Conservation (phyloP, 257 asterid species). For the Primulina huaijiensis region DNA sequence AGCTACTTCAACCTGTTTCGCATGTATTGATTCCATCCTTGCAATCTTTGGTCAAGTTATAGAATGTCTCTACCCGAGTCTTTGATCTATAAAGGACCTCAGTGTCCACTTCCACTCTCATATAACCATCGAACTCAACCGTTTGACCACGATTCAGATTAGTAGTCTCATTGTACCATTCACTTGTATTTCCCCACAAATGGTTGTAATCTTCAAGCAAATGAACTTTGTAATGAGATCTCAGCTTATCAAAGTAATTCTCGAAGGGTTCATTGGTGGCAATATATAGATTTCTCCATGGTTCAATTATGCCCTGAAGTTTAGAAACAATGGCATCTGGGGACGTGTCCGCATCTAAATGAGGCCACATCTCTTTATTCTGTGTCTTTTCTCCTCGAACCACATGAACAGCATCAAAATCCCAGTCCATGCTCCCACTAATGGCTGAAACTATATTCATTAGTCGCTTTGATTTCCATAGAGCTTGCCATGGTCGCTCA, state of each 20-base stretch:
- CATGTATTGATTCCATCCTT: constrained; percentile 89
- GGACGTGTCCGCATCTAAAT: constrained; percentile 79
- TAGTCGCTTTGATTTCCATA: constrained; percentile 93
- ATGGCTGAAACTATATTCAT: constrained; percentile 90
- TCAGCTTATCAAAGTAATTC: constrained; percentile 84
- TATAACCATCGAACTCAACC: constrained; percentile 84
- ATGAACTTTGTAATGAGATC: constrained; percentile 87
- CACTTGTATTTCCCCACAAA: constrained; percentile 85
- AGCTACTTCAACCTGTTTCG: constrained; percentile 32
- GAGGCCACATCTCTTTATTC: constrained; percentile 77
- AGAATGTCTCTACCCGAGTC: constrained; percentile 81
- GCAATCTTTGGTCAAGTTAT: constrained; percentile 82
- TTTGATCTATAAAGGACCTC: constrained; percentile 86
- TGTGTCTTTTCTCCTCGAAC: constrained; percentile 84
- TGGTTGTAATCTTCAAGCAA: constrained; percentile 77
- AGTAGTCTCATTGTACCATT: constrained; percentile 84
- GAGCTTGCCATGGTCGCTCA: constrained; percentile 77
- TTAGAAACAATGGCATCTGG: constrained; percentile 70
- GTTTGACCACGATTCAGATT: constrained; percentile 60
- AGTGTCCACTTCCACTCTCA: constrained; percentile 95
- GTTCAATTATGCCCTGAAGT: constrained; percentile 52
- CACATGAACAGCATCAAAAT: constrained; percentile 87
- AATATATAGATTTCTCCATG: constrained; percentile 81
- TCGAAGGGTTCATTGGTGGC: constrained; percentile 90
- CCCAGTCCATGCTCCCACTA: constrained; percentile 99